phyloP scores from a whole-genome alignment of 1,284 basidiomycete genomes.

The Boletus semigastroideus region DNA sequence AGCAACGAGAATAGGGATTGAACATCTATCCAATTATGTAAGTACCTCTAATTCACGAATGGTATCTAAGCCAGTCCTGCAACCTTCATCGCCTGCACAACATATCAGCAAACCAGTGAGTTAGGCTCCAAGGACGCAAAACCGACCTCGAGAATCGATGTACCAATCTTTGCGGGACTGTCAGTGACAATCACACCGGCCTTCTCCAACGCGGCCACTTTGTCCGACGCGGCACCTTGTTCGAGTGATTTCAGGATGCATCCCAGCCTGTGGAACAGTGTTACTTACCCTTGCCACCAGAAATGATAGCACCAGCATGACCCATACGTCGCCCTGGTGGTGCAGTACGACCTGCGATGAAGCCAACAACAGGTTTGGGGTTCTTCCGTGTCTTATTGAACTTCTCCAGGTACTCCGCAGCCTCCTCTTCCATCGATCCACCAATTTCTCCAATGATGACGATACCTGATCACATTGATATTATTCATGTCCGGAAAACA shows the following conservation, averaged over 20 bases:
- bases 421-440: slow-evolving; percentile 99
- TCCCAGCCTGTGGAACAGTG: neutral
- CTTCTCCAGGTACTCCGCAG: slow-evolving; percentile 91
- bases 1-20: neutral
- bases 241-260: neutral
- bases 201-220: slow-evolving; percentile 90
- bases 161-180: slow-evolving; percentile 94
- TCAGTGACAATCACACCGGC: slow-evolving; percentile 95
- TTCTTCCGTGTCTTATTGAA: slow-evolving; percentile 88
- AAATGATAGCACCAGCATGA: slow-evolving; percentile 97
- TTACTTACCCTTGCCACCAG: slow-evolving; percentile 87
- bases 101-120: slow-evolving; percentile 7
- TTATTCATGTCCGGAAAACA: neutral
- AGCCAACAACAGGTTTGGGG: slow-evolving; percentile 96
- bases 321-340: slow-evolving; percentile 99
- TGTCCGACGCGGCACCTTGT: slow-evolving; percentile 87
- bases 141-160: slow-evolving; percentile 80
- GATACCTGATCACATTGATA: slow-evolving; percentile 59
- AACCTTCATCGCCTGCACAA: slow-evolving; percentile 73
- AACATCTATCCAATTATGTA: slow-evolving; percentile 30
- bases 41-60: slow-evolving; percentile 13
- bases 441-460: slow-evolving; percentile 99
- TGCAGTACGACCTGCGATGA: slow-evolving; percentile 97
- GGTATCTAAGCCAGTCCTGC: slow-evolving; percentile 71
- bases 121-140: neutral